These are phyloP conservation scores for Avicennia marina DNA, from an alignment of 257 asterid genomes.

Conservation along the genomic window DNA sequence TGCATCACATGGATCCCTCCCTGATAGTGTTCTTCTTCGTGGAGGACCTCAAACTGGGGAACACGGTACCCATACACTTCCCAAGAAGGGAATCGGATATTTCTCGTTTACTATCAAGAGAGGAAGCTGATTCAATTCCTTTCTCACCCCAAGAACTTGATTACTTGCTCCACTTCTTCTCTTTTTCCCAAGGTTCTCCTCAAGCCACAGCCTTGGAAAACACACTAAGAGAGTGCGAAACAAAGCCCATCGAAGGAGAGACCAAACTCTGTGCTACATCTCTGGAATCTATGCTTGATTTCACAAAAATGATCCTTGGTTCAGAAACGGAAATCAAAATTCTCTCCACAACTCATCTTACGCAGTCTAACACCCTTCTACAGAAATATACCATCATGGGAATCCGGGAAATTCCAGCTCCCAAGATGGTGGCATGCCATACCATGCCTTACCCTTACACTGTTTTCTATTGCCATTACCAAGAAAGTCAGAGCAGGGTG, in stretches of 20 bases:
- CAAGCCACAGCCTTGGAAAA: constrained; percentile 67
- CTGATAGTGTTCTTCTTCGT: constrained; percentile 52
- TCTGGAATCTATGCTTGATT: constrained; percentile 56
- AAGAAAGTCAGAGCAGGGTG: constrained; percentile 44
- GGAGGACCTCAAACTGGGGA: constrained; percentile 49
- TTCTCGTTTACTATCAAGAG: constrained; percentile 34
- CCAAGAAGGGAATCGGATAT: constrained; percentile 38
- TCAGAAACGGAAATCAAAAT: constrained; percentile 18
- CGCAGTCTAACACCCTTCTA: constrained; percentile 20
- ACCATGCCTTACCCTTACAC: constrained; percentile 72
- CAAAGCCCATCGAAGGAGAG: constrained; percentile 52
- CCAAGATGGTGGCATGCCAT: constrained; percentile 62
- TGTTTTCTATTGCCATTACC: constrained; percentile 63
- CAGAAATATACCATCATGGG: constrained; percentile 43
- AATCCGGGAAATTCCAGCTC: constrained; percentile 28
- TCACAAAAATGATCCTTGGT: constrained; percentile 37
- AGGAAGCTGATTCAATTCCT: constrained; percentile 59
- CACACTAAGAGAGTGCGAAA: constrained; percentile 59
- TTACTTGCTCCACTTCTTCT: constrained; percentile 40
- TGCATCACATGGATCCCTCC: constrained; percentile 57
- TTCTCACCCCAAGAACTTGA: constrained; percentile 46
- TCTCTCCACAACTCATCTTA: constrained; percentile 42
- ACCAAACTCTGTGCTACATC: constrained; percentile 73
- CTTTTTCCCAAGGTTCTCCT: constrained; percentile 48
- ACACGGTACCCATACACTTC: constrained; percentile 48